phyloP scores from a whole-genome alignment of 108 stramenopile genomes.

The Cyclotella distinguenda region DNA sequence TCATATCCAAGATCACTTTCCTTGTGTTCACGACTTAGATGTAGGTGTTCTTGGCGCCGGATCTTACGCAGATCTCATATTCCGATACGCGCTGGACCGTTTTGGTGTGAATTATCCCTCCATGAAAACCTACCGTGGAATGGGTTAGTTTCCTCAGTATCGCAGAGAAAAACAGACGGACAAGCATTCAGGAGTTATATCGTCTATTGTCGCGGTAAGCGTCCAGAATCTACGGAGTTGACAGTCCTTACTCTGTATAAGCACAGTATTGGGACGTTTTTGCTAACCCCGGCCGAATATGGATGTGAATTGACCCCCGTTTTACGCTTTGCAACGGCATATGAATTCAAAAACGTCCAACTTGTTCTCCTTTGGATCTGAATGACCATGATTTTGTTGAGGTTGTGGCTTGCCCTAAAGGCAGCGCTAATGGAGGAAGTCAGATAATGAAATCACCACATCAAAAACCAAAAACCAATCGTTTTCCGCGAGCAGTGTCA shows the following conservation, averaged over 20 bases:
- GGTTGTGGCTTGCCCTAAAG: conserved; percentile 98
- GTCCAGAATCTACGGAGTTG: conserved; percentile 59
- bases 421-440: conserved; percentile 97
- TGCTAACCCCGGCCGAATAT: conserved; percentile 8
- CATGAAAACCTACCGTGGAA: conserved; percentile 56
- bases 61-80: conserved; percentile 79
- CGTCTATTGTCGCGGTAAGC: conserved; percentile 34
- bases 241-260: conserved; percentile 62
- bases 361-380: conserved; percentile 49
- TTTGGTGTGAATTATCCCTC: conserved; percentile 41
- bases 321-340: conserved; percentile 90
- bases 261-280: conserved; percentile 52
- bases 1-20: background rate
- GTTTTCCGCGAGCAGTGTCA: conserved; percentile 27
- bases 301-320: conserved; percentile 36
- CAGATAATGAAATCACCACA: conserved; percentile 58
- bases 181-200: conserved; percentile 14
- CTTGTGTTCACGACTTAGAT: conserved; percentile 25
- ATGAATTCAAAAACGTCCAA: conserved; percentile 97
- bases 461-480: conserved; percentile 38
- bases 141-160: conserved; percentile 13
- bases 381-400: conserved; percentile 86
- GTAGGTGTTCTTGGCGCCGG: conserved; percentile 60
- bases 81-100: conserved; percentile 59
- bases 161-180: conserved; percentile 7